phyloP scores from a whole-genome alignment of 2,329 filamentous ascomycete species.

The Verticillium klebahnii region DNA sequence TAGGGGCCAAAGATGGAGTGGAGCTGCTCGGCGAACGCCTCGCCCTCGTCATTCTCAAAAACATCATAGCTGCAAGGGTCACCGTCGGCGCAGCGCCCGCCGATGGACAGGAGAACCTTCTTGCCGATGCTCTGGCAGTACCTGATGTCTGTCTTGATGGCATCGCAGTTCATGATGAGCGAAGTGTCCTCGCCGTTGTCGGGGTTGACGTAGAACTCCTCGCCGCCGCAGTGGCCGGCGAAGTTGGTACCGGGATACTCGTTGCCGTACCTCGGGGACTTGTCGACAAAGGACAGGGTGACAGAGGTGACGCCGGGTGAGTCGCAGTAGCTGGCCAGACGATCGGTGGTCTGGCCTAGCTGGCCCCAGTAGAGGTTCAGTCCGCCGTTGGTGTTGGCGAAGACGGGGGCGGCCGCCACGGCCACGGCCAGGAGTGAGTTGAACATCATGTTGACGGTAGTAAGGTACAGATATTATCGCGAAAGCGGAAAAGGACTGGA shows the following conservation, averaged over 20 bases:
- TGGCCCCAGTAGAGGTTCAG: constrained; percentile 40
- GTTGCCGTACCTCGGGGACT: constrained; percentile 28
- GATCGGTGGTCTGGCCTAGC: constrained; percentile 15
- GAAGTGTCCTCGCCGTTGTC: constrained; percentile 17
- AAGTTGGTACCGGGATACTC: constrained; percentile 35
- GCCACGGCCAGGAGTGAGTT: constrained; percentile 21
- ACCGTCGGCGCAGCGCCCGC: constrained; percentile 23
- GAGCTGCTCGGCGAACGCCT: constrained; percentile 32
- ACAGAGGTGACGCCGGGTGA: constrained; percentile 30
- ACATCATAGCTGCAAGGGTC: constrained; percentile 27
- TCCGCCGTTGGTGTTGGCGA: constrained; percentile 18
- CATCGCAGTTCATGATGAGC: constrained; percentile 28
- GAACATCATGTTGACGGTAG: constrained; percentile 11
- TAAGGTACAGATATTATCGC: constrained; percentile 3
- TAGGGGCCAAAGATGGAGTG: constrained; percentile 33
- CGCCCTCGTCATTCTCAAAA: constrained; percentile 21
- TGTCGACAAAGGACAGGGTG: constrained; percentile 32
- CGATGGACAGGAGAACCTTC: constrained; percentile 38
- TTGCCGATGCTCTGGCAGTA: constrained; percentile 36
- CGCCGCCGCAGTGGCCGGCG: constrained; percentile 30
- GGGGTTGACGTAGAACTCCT: constrained; percentile 15
- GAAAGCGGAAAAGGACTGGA: constrained; percentile 22
- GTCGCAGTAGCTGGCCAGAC: constrained; percentile 27
- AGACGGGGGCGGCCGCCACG: constrained; percentile 13
- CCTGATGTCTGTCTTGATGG: constrained; percentile 32